Percentiles rank a stretch among this genome's conserved stretches.
Evolutionary conservation across 1,284 basidiomycete genomes (phyloP).

Genomic region (Cystobasidium sp.): DNA sequence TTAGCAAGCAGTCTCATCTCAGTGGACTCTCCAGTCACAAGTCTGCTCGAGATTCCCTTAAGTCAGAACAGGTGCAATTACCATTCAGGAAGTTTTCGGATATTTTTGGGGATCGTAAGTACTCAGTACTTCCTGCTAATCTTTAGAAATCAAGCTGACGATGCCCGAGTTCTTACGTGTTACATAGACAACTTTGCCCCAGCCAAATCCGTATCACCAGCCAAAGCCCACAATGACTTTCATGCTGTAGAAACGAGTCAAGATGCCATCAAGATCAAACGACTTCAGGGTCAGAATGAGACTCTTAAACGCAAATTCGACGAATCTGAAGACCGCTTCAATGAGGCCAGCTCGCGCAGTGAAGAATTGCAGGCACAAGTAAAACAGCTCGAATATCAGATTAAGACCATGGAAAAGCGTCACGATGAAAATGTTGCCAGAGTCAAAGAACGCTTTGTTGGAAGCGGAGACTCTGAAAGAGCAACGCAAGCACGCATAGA

Average conservation of each 20-base stretch:
- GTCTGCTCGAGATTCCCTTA: background rate
- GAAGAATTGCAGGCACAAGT: slow-evolving; percentile 5
- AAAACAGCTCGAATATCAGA: slow-evolving; percentile 11
- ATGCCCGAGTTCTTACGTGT: background rate
- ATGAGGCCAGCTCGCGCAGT: slow-evolving; percentile 8
- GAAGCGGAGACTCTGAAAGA: background rate
- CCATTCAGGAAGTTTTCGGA: no score
- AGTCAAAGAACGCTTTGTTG: background rate
- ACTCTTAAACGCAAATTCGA: background rate
- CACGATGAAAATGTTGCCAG: slow-evolving; percentile 11
- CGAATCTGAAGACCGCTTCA: slow-evolving; percentile 29
- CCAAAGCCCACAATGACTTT: background rate
- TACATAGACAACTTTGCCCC: background rate
- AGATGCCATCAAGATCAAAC: background rate
- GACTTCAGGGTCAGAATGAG: background rate
- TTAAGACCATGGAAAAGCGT: background rate
- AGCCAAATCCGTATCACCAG: background rate
- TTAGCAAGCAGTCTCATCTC: background rate
- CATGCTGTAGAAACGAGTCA: background rate
- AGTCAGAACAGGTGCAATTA: background rate
- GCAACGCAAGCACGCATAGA: background rate
- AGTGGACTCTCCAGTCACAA: no score
- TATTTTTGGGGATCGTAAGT: no score
- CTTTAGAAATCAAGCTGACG: no score
- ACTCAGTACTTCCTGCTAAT: no score